A percentile compares a stretch with the other conserved stretches of the same genome.
These are phyloP conservation scores for Trifolium subterraneum DNA, from an alignment of 306 rosid genomes.

Conservation along the genomic window DNA sequence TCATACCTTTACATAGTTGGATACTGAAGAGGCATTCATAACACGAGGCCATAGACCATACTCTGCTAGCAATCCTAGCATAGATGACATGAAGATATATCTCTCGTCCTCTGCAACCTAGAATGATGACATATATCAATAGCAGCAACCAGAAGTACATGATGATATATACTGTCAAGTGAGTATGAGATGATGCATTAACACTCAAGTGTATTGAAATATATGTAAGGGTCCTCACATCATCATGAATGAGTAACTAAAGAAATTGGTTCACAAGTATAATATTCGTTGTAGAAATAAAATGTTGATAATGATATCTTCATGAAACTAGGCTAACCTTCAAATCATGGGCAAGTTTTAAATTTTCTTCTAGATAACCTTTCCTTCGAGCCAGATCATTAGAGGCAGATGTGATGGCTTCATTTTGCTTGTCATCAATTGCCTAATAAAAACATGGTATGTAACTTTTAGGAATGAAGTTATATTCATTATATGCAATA, in stretches of 20 bases:
- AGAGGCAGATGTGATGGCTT: slow-evolving; percentile 72
- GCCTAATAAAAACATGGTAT: slow-evolving; percentile 55
- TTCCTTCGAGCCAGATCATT: slow-evolving; percentile 85
- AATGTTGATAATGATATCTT: slow-evolving; percentile 17
- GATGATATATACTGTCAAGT: background rate
- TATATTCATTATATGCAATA: slow-evolving; percentile 27
- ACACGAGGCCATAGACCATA: slow-evolving; percentile 83
- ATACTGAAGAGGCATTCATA: slow-evolving; percentile 79
- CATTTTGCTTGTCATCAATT: slow-evolving; percentile 88
- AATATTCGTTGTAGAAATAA: background rate
- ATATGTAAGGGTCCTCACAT: background rate
- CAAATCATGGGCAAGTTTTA: slow-evolving; percentile 81
- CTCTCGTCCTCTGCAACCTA: slow-evolving; percentile 89
- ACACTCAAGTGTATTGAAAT: background rate
- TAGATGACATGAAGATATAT: slow-evolving; percentile 82
- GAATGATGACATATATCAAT: slow-evolving; percentile 34
- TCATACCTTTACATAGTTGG: slow-evolving; percentile 77
- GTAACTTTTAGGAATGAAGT: slow-evolving; percentile 27
- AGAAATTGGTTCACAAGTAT: background rate
- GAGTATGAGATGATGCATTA: background rate
- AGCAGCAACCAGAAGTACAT: slow-evolving; percentile 30
- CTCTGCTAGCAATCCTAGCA: slow-evolving; percentile 86
- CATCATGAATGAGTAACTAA: background rate
- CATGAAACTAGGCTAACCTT: slow-evolving; percentile 58
- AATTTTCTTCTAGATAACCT: slow-evolving; percentile 84